Evolutionary conservation across 2,329 filamentous ascomycete species (phyloP).

Genomic region (Calcarisporium arbuscula): DNA sequence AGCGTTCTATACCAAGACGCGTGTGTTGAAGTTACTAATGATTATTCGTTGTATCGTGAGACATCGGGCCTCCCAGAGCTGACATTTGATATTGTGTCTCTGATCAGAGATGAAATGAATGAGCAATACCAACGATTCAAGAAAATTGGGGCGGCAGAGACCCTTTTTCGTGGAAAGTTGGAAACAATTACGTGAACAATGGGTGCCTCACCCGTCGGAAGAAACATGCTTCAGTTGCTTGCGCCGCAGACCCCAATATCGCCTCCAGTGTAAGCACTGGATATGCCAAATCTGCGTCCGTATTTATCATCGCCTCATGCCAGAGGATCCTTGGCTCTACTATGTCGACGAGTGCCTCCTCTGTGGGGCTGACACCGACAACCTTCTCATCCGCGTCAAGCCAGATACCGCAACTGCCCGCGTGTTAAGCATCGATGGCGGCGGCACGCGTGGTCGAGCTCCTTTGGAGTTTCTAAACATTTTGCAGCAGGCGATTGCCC

Average conservation of each 20-base stretch:
- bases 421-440: constrained; percentile 9
- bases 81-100: not conserved
- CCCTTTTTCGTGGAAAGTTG: constrained; percentile 1
- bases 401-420: constrained; percentile 6
- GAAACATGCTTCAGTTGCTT: constrained; percentile 8
- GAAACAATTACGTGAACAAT: not conserved
- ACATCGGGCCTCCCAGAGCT: not conserved
- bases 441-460: constrained; percentile 6
- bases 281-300: constrained; percentile 6
- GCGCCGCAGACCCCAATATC: constrained; percentile 5
- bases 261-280: constrained; percentile 6
- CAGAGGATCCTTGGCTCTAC: constrained; percentile 6
- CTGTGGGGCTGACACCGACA: constrained; percentile 1
- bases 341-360: constrained; percentile 5
- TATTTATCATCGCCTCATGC: constrained; percentile 1
- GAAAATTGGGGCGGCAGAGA: not conserved
- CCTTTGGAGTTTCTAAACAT: constrained; percentile 6
- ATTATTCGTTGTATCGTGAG: not conserved
- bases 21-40: not conserved
- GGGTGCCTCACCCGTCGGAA: constrained; percentile 2
- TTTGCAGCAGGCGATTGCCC: constrained; percentile 6
- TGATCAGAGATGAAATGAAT: constrained; percentile 1
- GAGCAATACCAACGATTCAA: constrained; percentile 1
- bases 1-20: not conserved
- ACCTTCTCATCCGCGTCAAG: constrained; percentile 3